Base-by-base conservation (phyloP, 805 yeast species). In the Nakazawaea sp. region DNA sequence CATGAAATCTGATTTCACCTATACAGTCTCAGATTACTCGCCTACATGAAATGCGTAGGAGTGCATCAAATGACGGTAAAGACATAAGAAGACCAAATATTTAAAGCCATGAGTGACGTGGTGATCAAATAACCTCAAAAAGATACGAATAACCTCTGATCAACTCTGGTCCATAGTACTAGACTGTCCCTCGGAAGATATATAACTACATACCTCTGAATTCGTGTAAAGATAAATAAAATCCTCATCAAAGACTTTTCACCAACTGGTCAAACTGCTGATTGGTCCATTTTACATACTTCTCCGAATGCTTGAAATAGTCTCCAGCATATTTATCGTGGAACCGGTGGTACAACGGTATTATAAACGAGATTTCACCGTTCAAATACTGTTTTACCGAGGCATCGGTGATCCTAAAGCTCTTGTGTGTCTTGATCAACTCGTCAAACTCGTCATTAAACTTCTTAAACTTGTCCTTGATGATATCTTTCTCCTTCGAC, bases 401-500 rank as follows among this genome's bases (percentile, higher is more conserved):
- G 4, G 75, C 68, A 52, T 87, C 94, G 7, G 78, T 72, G 32
- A 87, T 68, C 40, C 72, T 73, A 53, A 76, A 81, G 33, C 68
- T 67, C 48, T 76, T 79, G 52, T 83, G 84, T 40, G 71, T 76
- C 21, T 68, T 69, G 18, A 81, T 71, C 24, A 89, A 73, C 24
- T 75, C 84, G 37, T 92, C 97, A 53, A 92, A 84, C 30, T 80
- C 81, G 20, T 74, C 75, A 54, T 89, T 90, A 62, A 90, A 92
- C 42, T 72, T 79, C 45, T 73, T 75, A 61, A 86, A 87, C 51
- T 85, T 76, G 43, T 92, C 96, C 51, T 90, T 92, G 39, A 87
- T 75, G 34, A 68, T 74, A 37, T 87, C 96, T 44, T 77, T 75
- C 45, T 87, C 95, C 46, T 84, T 82, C n/a, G 77, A 75, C 47